phyloP scores from a whole-genome alignment of 305 asterid species.

The Rubia peregrina region DNA sequence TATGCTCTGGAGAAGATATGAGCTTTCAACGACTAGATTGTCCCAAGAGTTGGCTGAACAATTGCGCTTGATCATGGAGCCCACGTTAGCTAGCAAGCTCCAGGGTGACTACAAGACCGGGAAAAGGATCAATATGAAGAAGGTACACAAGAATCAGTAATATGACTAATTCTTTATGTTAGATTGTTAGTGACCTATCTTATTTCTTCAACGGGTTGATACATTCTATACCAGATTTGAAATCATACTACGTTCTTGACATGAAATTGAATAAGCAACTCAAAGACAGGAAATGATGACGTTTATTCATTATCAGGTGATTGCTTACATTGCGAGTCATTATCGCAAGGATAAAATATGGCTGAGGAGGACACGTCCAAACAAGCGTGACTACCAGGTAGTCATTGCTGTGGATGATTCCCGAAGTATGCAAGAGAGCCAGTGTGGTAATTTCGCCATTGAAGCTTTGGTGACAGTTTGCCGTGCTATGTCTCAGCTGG shows the following conservation, averaged over 20 bases:
- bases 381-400: conserved; percentile 92
- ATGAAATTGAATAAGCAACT: background rate
- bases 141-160: conserved; percentile 34
- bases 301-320: conserved; percentile 47
- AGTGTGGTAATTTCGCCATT: conserved; percentile 70
- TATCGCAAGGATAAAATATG: conserved; percentile 89
- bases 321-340: conserved; percentile 82
- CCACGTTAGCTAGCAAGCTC: conserved; percentile 93
- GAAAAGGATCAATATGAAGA: conserved; percentile 92
- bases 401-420: conserved; percentile 97
- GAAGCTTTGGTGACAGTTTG: conserved; percentile 95
- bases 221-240: background rate
- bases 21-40: conserved; percentile 59
- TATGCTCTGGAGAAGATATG: conserved; percentile 70
- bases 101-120: conserved; percentile 98
- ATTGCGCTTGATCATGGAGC: conserved; percentile 93
- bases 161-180: background rate
- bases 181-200: no score
- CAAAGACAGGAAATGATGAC: background rate
- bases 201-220: background rate
- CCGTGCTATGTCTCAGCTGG: conserved; percentile 96
- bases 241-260: background rate
- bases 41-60: conserved; percentile 93
- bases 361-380: conserved; percentile 86
- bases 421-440: conserved; percentile 82